phyloP scores from a whole-genome alignment of 768 basidiomycete genomes.

The Obba rivulosa region DNA sequence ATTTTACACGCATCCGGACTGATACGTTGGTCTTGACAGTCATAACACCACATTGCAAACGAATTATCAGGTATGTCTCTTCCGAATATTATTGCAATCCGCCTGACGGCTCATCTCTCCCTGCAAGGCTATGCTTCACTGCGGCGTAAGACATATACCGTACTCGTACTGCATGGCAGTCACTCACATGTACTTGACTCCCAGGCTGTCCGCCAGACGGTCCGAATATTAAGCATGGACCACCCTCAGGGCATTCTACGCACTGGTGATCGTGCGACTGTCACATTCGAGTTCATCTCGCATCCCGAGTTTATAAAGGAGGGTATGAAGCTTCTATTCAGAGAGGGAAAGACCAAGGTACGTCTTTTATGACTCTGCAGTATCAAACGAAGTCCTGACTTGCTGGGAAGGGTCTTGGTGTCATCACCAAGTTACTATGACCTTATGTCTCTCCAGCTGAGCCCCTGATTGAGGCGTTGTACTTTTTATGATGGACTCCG shows the following conservation, averaged over 20 bases:
- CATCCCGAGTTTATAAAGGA: slow-evolving; percentile 89
- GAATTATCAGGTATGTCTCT: slow-evolving; percentile 73
- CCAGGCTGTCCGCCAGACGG: slow-evolving; percentile 90
- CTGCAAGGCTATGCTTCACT: slow-evolving; percentile 82
- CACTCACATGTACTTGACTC: background rate
- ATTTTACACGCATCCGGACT: slow-evolving; percentile 1
- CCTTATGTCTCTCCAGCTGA: background rate
- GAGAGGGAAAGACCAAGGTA: slow-evolving; percentile 95
- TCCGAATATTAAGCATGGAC: slow-evolving; percentile 86
- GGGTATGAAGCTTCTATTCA: slow-evolving; percentile 89
- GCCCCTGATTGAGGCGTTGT: no score
- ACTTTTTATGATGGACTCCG: no score
- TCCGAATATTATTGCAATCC: slow-evolving; percentile 2
- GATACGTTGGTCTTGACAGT: slow-evolving; percentile 30
- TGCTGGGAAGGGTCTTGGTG: slow-evolving; percentile 59
- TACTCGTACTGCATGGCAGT: background rate
- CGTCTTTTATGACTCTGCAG: slow-evolving; percentile 7
- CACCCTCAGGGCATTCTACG: slow-evolving; percentile 84
- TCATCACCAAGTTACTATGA: slow-evolving; percentile 64
- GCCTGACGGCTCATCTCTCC: background rate
- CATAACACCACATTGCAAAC: slow-evolving; percentile 91
- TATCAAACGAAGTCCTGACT: slow-evolving; percentile 7
- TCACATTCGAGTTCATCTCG: slow-evolving; percentile 92
- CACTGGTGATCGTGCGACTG: slow-evolving; percentile 91
- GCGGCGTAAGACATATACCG: slow-evolving; percentile 52